phyloP scores from a whole-genome alignment of 257 asterid genomes.

The Przewalskia tangutica region DNA sequence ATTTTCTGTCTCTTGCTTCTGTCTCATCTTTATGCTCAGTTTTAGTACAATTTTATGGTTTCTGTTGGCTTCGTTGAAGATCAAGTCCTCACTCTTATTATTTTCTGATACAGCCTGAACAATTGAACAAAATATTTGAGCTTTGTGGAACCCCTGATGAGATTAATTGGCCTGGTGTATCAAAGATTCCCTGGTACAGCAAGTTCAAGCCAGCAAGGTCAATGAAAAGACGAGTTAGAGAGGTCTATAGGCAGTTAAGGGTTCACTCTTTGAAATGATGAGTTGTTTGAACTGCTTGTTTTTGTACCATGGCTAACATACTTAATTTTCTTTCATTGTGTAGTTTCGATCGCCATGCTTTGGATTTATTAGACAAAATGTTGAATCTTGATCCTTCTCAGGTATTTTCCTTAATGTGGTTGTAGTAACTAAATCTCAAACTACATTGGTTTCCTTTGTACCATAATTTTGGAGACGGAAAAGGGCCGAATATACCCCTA shows the following conservation, averaged over 20 bases:
- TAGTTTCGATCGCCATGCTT: conserved; percentile 87
- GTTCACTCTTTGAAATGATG: conserved; percentile 7
- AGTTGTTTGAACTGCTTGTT: not conserved
- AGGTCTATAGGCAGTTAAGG: conserved; percentile 81
- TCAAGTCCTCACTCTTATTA: not conserved
- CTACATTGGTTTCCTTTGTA: not conserved
- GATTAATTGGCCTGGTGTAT: conserved; percentile 92
- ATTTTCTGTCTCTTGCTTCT: not conserved
- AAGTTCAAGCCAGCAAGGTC: conserved; percentile 84
- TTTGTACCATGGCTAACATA: not conserved
- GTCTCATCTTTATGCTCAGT: not conserved
- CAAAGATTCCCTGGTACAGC: conserved; percentile 90
- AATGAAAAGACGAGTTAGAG: conserved; percentile 78
- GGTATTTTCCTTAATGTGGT: conserved; percentile 33
- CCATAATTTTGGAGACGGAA: too few species aligned
- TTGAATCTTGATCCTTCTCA: conserved; percentile 91
- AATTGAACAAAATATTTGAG: conserved; percentile 81
- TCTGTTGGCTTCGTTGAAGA: not conserved
- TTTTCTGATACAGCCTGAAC: conserved; percentile 60
- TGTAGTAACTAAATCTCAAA: not conserved
- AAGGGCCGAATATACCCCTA: too few species aligned
- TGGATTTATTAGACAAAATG: conserved; percentile 89
- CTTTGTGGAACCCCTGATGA: conserved; percentile 99
- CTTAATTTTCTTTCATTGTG: conserved; percentile 6
- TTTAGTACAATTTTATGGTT: not conserved